These are phyloP conservation scores for Paulownia fortunei DNA, from an alignment of 257 asterid species.

Conservation along the genomic window DNA sequence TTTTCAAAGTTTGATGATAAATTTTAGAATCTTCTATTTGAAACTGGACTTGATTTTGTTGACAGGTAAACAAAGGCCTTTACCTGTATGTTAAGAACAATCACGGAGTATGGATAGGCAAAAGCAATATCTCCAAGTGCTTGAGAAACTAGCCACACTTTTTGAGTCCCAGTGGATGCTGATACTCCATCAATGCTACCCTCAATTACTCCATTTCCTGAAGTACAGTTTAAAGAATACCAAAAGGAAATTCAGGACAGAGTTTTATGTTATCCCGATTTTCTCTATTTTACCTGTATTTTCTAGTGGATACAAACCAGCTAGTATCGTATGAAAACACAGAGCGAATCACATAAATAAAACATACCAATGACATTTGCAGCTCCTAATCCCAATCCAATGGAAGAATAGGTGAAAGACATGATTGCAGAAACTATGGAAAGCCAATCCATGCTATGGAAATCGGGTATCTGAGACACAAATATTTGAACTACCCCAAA, in stretches of 20 bases:
- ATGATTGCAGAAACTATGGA: slow-evolving; percentile 73
- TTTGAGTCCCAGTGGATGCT: slow-evolving; percentile 45
- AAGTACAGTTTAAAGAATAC: not conserved
- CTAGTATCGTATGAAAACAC: too few relatives aligned
- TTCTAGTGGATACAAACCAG: too few relatives aligned
- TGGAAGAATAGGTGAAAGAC: slow-evolving; percentile 74
- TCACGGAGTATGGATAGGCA: slow-evolving; percentile 66
- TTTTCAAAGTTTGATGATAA: not conserved
- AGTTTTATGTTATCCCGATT: not conserved
- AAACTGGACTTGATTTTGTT: not conserved
- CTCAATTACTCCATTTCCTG: slow-evolving; percentile 66
- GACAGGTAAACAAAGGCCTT: not conserved
- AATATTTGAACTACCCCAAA: slow-evolving; percentile 68
- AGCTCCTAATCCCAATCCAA: slow-evolving; percentile 76
- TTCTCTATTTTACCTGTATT: too few relatives aligned
- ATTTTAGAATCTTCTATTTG: not conserved
- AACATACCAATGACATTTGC: slow-evolving; percentile 63
- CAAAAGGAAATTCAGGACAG: not conserved
- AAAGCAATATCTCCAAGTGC: slow-evolving; percentile 86
- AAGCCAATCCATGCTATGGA: slow-evolving; percentile 78
- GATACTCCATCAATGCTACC: slow-evolving; percentile 68
- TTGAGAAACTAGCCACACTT: slow-evolving; percentile 64
- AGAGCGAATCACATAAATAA: not conserved
- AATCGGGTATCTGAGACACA: slow-evolving; percentile 80
- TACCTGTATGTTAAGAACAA: slow-evolving; percentile 76